Percentiles rank a stretch among this genome's conserved stretches.
These are phyloP conservation scores for Notholithocarpus densiflorus DNA, from an alignment of 306 rosid genomes.

Conservation along the genomic window DNA sequence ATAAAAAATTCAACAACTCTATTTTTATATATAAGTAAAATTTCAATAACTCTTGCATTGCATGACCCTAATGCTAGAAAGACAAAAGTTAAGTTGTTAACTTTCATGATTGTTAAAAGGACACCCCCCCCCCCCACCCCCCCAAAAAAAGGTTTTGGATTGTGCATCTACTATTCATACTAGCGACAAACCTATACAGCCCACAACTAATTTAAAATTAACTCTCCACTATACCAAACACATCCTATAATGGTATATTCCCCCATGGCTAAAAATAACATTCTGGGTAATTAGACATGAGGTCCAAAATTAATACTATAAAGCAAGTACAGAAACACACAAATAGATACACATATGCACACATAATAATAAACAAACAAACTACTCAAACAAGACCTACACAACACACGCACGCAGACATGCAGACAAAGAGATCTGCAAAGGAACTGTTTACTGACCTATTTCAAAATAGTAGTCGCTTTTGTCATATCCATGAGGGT, in stretches of 20 bases:
- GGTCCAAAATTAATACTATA: background rate
- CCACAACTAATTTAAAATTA: background rate
- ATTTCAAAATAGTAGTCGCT: constrained; percentile 84
- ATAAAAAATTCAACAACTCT: no score
- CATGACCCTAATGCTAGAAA: background rate
- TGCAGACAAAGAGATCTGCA: constrained; percentile 9
- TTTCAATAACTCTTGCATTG: no score
- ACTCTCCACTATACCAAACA: background rate
- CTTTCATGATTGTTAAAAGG: background rate
- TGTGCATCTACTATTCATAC: background rate
- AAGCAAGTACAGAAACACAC: background rate
- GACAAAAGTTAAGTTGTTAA: no score
- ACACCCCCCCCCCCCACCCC: background rate
- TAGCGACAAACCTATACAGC: background rate
- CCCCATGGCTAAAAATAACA: background rate
- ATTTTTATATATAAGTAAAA: no score
- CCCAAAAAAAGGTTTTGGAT: background rate
- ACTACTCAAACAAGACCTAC: background rate
- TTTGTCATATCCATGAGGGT: constrained; percentile 90
- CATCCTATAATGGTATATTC: background rate
- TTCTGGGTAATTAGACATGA: background rate
- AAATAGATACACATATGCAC: background rate
- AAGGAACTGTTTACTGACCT: constrained; percentile 49
- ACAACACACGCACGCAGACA: background rate
- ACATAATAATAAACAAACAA: background rate